These are phyloP conservation scores for Boletellus ananas DNA, from an alignment of 768 basidiomycete species.

Conservation along the genomic window DNA sequence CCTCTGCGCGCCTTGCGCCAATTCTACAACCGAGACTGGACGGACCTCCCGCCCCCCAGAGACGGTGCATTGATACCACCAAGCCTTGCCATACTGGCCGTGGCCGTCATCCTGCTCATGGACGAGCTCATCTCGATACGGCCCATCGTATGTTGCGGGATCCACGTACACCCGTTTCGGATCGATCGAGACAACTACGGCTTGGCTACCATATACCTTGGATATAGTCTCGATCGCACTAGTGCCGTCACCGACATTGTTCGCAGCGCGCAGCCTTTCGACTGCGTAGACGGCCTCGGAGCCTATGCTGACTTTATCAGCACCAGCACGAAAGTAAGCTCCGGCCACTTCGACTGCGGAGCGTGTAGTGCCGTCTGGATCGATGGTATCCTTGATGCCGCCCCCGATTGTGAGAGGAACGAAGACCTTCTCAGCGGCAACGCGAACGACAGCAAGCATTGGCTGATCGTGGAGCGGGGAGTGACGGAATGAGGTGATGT, in stretches of 20 bases:
- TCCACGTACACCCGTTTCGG: constrained; percentile 84
- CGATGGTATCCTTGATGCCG: constrained; percentile 93
- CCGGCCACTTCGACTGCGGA: constrained; percentile 92
- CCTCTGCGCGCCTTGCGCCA: constrained; percentile 85
- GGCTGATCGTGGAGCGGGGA: constrained; percentile 96
- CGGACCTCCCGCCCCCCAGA: constrained; percentile 86
- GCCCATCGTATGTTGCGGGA: constrained; percentile 57
- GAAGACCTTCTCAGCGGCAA: constrained; percentile 85
- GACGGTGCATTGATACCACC: constrained; percentile 99
- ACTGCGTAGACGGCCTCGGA: constrained; percentile 94
- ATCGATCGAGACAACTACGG: constrained; percentile 97
- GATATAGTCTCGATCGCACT: constrained; percentile 95
- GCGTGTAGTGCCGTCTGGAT: constrained; percentile 89
- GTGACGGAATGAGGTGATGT: constrained; percentile 98
- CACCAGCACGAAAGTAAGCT: constrained; percentile 94
- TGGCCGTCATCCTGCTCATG: constrained; percentile 38
- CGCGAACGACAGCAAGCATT: constrained; percentile 93
- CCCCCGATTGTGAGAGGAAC: constrained; percentile 99
- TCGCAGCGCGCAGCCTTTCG: constrained; percentile 62
- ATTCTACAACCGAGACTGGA: constrained; percentile 81
- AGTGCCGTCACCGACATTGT: constrained; percentile 56
- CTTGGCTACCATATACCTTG: constrained; percentile 86
- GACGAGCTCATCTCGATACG: constrained; percentile 62
- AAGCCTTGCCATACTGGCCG: constrained; percentile 67
- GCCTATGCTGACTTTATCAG: constrained; percentile 98